Evolutionary conservation across 202 grass and related monocot genomes (phyloP), one percentile per base, ranked within the genome.

Genomic region (Carex arenaria): DNA sequence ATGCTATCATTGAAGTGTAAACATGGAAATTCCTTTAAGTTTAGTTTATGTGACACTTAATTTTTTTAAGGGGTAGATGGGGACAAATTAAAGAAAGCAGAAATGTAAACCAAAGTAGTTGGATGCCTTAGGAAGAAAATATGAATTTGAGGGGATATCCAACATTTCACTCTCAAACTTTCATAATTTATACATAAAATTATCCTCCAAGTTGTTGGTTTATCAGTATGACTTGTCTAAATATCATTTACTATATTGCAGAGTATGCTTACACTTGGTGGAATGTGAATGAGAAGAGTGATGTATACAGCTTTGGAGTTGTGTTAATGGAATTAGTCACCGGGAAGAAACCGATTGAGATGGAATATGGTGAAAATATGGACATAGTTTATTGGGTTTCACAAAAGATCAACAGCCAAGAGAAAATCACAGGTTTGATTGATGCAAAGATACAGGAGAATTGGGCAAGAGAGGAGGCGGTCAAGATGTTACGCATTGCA

Each of bases 231-330:
- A 59, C 5, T 68, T 80, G 3, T 31, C 52, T 80, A 80, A 10
- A 23, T 40, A 45, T 74, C 7, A 76, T 72, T 81, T 51, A 26
- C 45, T 74, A 11, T 72, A 13, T 8, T 43, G 15, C 87, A 92
- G 94, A 97, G 85, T 94, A 97, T 17, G 92, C 78, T 1, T 94
- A 97, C 87, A 89, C 91, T 4, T 90, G 89, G 18, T 90, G 89
- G 18, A 98, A 92, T 80, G 92, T 97, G 61, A 91, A 87, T 1
- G 91, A 95, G 89, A 98, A 93, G 68, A 55, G 87, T 82, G 88
- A 89, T 10, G 88, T 89, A 43, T 89, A 89, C 80, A 89, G 77
- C 74, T 90, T 90, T 59, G 88, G 88, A 64, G 88, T 90, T 18
- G 88, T 90, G 43, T 78, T 90, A 34, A 43, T 90, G 80, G 88